These are phyloP conservation scores for Filosporella fistucella DNA, from an alignment of 495 filamentous ascomycete species.

Conservation along the genomic window DNA sequence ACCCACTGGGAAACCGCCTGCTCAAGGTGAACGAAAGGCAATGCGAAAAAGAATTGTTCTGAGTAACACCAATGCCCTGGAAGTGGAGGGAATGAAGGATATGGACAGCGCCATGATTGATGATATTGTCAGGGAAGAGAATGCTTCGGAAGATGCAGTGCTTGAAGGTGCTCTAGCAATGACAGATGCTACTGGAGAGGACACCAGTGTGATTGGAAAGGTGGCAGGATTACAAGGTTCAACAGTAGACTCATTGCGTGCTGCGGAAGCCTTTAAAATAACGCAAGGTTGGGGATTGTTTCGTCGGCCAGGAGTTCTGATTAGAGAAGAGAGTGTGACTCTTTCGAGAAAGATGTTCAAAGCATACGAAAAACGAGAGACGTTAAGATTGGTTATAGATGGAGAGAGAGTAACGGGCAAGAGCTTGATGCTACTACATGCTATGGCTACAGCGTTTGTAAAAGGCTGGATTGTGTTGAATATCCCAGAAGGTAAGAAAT, in stretches of 20 bases:
- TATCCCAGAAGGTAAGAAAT: constrained; percentile 76
- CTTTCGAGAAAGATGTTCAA: constrained; percentile 55
- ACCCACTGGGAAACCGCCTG: constrained; percentile 46
- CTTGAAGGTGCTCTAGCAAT: background rate
- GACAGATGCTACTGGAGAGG: background rate
- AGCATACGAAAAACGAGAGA: constrained; percentile 49
- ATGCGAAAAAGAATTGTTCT: constrained; percentile 83
- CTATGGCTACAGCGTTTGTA: constrained; percentile 73
- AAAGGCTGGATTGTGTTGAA: constrained; percentile 86
- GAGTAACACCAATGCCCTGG: constrained; percentile 88
- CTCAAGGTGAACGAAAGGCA: constrained; percentile 77
- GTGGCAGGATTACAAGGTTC: constrained; percentile 66
- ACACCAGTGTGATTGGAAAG: constrained; percentile 38
- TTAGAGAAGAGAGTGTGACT: constrained; percentile 70
- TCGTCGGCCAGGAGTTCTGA: constrained; percentile 66
- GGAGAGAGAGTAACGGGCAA: constrained; percentile 77
- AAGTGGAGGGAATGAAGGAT: constrained; percentile 59
- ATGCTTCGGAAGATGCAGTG: background rate
- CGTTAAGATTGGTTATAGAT: constrained; percentile 61
- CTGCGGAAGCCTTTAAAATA: constrained; percentile 83
- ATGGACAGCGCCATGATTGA: constrained; percentile 52
- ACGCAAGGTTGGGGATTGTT: constrained; percentile 88
- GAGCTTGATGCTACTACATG: constrained; percentile 80
- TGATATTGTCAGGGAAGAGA: constrained; percentile 21
- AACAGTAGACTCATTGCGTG: constrained; percentile 73